Evolutionary conservation across 371 early-diverging fungal species (phyloP), one percentile per base, ranked within the genome.

Genomic region (Mortierella sp.): DNA sequence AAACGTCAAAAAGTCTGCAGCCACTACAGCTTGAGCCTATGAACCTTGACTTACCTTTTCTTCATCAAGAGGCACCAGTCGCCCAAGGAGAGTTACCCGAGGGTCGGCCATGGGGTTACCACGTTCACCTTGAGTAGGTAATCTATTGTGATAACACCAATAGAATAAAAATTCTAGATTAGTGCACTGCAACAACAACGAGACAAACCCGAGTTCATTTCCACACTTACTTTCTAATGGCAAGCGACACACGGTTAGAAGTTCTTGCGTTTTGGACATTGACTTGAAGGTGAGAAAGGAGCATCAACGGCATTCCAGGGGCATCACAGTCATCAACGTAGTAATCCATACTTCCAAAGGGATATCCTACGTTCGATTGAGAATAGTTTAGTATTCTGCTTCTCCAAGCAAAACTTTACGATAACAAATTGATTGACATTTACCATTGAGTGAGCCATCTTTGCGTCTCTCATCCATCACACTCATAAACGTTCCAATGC

Each of bases 271-370:
- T 87, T 61, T 77, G 68, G n/a, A 72, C 51, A 66, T 70, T 72
- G 75, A 83, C 72, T 76, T 86, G 83, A 37, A 86, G 66, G 58
- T 85, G 68, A 1, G 84, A 81, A 72, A 89, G 80, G 45, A 85
- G 79, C 66, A 87, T 60, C 51, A 86, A 53, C 35, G 85, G 82
- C 72, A 84, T 80, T 54, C 89, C 88, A 22, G 72, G 70, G 3
- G 78, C 61, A 22, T 82, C 77, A 58, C 87, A 87, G 45, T 84
- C 81, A 62, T 84, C 86, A 26, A 76, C 82, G 53, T 85, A 89
- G 61, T 87, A 89, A 43, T 89, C 88, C 86, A 89, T 82, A 57
- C 86, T 81, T 58, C 87, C 88, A 65, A 89, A 88, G 17, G 89
- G 89, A 73, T 75, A 84, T 5, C 86, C 88, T 83, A 45, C 7